A percentile compares a stretch with the other conserved stretches of the same genome.
Evolutionary conservation across 1,139 yeast species (phyloP).

Genomic region (Komagataea norvegica): DNA sequence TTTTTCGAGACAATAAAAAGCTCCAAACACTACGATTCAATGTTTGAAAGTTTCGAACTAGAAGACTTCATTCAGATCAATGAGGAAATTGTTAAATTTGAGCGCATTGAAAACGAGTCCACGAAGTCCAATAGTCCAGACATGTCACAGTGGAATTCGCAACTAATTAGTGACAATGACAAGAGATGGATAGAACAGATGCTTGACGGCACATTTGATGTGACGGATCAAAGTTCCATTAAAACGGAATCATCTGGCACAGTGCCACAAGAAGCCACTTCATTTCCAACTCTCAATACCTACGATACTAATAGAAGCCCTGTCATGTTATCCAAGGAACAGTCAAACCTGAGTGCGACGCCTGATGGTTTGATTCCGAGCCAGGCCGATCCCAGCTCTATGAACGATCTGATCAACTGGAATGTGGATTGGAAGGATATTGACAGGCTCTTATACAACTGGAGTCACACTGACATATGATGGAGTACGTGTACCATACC

Average conservation of each 20-base stretch:
- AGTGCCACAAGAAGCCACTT: no score
- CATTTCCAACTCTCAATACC: no score
- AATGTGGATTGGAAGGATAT: constrained; percentile 8
- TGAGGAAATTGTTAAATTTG: constrained; percentile 8
- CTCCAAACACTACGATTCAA: constrained; percentile 15
- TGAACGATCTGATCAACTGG: constrained; percentile 7
- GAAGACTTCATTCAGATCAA: constrained; percentile 14
- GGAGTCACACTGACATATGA: no score
- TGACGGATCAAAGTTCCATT: no score
- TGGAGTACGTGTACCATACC: neutral
- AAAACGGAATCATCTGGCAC: no score
- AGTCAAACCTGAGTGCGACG: no score
- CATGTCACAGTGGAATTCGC: constrained; percentile 6
- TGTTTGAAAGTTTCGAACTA: constrained; percentile 13
- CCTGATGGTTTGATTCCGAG: no score
- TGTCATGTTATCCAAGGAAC: no score
- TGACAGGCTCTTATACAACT: constrained; percentile 2
- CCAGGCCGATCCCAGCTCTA: neutral
- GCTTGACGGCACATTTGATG: neutral
- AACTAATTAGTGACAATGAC: constrained; percentile 15
- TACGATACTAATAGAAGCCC: neutral
- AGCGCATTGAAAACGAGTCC: constrained; percentile 7
- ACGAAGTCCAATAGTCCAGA: neutral
- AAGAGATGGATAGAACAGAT: constrained; percentile 23
- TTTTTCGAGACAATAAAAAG: constrained; percentile 12